Percentiles rank a stretch among this genome's conserved stretches.
Evolutionary conservation across 139 green algal species (phyloP).

Genomic region (Volvox africanus): DNA sequence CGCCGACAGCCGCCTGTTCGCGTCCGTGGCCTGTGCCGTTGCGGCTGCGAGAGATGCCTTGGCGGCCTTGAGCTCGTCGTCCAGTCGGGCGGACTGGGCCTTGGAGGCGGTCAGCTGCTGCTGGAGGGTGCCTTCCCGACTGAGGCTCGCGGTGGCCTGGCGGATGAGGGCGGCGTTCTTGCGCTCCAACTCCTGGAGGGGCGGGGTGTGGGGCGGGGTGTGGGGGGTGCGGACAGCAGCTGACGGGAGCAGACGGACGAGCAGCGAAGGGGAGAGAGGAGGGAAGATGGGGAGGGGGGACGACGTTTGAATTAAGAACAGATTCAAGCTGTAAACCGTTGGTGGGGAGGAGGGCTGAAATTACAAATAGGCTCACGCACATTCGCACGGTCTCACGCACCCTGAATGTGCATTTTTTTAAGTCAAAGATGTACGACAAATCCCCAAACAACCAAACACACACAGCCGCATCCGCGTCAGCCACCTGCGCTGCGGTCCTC

Average conservation of each 20-base stretch:
- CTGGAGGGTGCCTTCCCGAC: constrained; percentile 41
- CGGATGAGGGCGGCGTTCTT: constrained; percentile 46
- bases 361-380: too few relatives aligned
- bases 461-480: not conserved
- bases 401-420: too few relatives aligned
- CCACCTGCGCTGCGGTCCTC: not conserved
- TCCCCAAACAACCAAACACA: too few relatives aligned
- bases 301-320: not conserved
- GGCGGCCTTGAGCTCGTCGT: constrained; percentile 30
- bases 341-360: too few relatives aligned
- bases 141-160: constrained; percentile 36
- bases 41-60: constrained; percentile 2
- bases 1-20: constrained; percentile 13
- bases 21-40: not conserved
- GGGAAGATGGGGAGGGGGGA: not conserved
- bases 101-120: constrained; percentile 40
- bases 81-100: not conserved
- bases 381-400: too few relatives aligned
- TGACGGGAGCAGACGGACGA: too few relatives aligned
- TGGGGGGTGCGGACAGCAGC: not conserved
- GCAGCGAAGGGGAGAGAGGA: not conserved
- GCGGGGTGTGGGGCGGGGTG: not conserved
- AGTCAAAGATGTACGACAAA: too few relatives aligned
- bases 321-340: too few relatives aligned
- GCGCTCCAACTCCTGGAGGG: constrained; percentile 16